Conservation (phyloP, 768 basidiomycete genomes). For the Tylopilus sp. region DNA sequence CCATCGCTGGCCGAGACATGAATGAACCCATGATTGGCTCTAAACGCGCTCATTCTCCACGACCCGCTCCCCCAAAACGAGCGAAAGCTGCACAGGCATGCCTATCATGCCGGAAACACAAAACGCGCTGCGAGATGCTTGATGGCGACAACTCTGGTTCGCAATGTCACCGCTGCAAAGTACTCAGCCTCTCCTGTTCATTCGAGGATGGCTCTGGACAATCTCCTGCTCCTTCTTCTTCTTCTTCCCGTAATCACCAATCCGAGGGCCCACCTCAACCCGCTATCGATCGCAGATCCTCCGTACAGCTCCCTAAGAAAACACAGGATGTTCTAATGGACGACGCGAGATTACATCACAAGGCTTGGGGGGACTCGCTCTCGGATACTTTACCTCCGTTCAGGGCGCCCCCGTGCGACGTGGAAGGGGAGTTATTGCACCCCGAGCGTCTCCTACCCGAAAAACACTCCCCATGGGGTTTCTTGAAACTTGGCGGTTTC, state of each 20-base stretch:
- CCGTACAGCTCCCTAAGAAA: constrained; percentile 20
- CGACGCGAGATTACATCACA: constrained; percentile 18
- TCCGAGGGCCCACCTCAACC: constrained; percentile 20
- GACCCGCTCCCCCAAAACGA: constrained; percentile 32
- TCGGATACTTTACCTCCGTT: constrained; percentile 17
- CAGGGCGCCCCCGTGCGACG: constrained; percentile 14
- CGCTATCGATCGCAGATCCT: constrained; percentile 23
- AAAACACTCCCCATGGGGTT: constrained; percentile 36
- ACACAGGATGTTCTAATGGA: constrained; percentile 20
- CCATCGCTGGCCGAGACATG: constrained; percentile 18
- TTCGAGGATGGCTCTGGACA: constrained; percentile 35
- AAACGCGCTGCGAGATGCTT: constrained; percentile 50
- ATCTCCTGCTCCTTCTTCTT: constrained; percentile 12
- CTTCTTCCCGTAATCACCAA: constrained; percentile 18
- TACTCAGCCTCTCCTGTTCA: constrained; percentile 44
- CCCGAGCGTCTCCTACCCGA: constrained; percentile 37
- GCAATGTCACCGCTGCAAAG: constrained; percentile 49
- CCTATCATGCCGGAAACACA: constrained; percentile 44
- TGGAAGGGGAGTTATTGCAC: constrained; percentile 30
- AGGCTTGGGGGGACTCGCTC: constrained; percentile 18
- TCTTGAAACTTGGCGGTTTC: constrained; percentile 36
- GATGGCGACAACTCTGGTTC: constrained; percentile 35
- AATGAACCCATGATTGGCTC: constrained; percentile 23
- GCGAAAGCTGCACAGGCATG: constrained; percentile 45
- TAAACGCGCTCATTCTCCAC: constrained; percentile 32